Conservation (phyloP, 2,329 filamentous ascomycete species). For the Cytospora paraplurivora region DNA sequence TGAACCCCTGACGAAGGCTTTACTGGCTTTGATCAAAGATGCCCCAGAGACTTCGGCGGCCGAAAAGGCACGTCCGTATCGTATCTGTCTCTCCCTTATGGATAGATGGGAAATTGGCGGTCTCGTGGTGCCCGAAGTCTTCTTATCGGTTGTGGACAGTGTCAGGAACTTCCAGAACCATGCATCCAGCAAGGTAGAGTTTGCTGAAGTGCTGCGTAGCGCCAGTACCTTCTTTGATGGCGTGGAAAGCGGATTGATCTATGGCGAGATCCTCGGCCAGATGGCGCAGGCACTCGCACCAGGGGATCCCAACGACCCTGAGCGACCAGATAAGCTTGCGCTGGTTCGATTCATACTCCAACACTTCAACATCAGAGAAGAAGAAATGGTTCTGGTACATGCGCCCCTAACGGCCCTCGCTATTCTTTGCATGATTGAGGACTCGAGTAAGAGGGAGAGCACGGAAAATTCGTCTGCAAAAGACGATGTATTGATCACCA, state of each 20-base stretch:
- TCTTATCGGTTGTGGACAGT: constrained; percentile 81
- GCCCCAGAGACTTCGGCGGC: constrained; percentile 53
- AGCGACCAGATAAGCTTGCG: constrained; percentile 65
- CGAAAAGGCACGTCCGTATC: constrained; percentile 81
- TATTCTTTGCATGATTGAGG: constrained; percentile 61
- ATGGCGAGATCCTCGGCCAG: constrained; percentile 75
- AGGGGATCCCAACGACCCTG: constrained; percentile 44
- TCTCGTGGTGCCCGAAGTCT: constrained; percentile 83
- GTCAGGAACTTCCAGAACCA: constrained; percentile 72
- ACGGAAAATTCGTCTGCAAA: constrained; percentile 20
- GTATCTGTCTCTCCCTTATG: constrained; percentile 94
- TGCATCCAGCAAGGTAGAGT: constrained; percentile 67
- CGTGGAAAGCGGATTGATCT: constrained; percentile 92
- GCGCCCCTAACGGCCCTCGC: constrained; percentile 76
- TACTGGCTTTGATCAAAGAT: constrained; percentile 70
- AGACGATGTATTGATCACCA: constrained; percentile 32
- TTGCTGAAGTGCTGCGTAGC: constrained; percentile 85
- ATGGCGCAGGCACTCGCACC: constrained; percentile 61
- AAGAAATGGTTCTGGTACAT: constrained; percentile 90
- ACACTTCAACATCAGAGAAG: constrained; percentile 91
- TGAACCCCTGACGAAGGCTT: constrained; percentile 69
- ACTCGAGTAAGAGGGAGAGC: constrained; percentile 46
- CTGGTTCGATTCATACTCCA: constrained; percentile 80
- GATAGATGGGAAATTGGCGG: constrained; percentile 97
- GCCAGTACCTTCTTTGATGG: constrained; percentile 97